A percentile compares a stretch with the other conserved stretches of the same genome.
Conservation (phyloP, 495 filamentous ascomycete species). For the Copromyces sp. region DNA sequence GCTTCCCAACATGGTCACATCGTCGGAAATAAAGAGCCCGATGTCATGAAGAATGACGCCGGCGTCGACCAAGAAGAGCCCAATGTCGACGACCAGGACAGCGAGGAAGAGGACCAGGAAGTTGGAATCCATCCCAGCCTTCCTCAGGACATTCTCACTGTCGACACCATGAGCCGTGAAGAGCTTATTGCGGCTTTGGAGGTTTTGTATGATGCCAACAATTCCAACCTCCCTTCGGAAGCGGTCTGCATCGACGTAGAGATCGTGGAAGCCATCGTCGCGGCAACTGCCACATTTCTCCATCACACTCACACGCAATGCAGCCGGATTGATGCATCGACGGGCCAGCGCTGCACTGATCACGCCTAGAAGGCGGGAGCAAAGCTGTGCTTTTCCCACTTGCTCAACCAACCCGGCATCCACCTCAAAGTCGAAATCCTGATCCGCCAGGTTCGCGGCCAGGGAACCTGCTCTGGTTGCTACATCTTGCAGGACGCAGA, state of each 20-base stretch:
- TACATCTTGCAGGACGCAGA: background rate
- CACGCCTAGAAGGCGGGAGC: background rate
- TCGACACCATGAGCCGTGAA: fast-evolving
- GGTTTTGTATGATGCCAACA: background rate
- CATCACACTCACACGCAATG: background rate
- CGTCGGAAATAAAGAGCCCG: background rate
- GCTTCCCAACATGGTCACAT: fast-evolving
- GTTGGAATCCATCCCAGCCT: background rate
- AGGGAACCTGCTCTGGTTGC: background rate
- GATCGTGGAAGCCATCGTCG: background rate
- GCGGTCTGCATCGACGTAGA: background rate
- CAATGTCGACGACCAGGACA: background rate
- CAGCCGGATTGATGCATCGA: background rate
- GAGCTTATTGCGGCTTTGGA: background rate
- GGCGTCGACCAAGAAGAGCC: background rate
- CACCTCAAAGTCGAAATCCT: background rate
- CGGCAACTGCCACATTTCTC: background rate
- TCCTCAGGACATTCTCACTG: background rate
- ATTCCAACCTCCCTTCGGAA: background rate
- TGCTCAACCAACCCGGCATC: background rate
- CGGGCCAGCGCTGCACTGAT: background rate
- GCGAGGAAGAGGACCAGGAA: background rate
- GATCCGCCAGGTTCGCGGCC: background rate
- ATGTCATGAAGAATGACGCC: background rate
- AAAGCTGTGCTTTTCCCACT: background rate